Evolutionary conservation across 345 rosid genomes (phyloP), one percentile per base, ranked within the genome.

Genomic region (Gossypium bickii): DNA sequence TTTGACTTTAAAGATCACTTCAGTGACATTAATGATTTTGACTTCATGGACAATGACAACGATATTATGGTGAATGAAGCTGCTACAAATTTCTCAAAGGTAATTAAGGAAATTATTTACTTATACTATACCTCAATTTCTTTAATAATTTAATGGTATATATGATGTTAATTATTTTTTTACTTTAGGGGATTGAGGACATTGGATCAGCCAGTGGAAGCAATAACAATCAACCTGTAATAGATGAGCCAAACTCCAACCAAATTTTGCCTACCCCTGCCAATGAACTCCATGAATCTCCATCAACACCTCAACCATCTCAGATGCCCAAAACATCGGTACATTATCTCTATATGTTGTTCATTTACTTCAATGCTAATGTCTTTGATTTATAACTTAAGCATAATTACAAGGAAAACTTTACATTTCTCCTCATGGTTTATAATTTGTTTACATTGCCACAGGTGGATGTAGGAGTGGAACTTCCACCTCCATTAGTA

Each of bases 401-500:
- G 34, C 34, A 29, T 29, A 0, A 29, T 29, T 29, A 29, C 34
- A 29, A 29, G 4, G 34, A 29, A 29, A 29, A 29, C 1, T 29
- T 29, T 38, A 34, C 67, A 38, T 63, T 63, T 63, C 8, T 3
- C 0, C 10, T 29, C 34, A 29, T 3, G 68, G 18, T n/a, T 38
- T 41, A 29, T 29, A 29, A 29, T 29, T 0, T 29, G 5, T 29
- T 29, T 29, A 29, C 34, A 29, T 29, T 29, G 5, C 34, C 34
- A 3, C 74, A 78, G 78, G 71, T 69, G 52, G 67, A 22, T 52
- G 25, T 15, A 15, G 51, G 52, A n/a, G 22, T 44, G 48, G 29
- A 61, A 20, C 24, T 44, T 72, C 71, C 4, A 45, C 7, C 45
- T 27, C 51, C 24, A n/a, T 10, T 43, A 10, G 41, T 5, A 34